phyloP scores from a whole-genome alignment of 1,139 yeast species.

The Yamadazyma siamensis region DNA sequence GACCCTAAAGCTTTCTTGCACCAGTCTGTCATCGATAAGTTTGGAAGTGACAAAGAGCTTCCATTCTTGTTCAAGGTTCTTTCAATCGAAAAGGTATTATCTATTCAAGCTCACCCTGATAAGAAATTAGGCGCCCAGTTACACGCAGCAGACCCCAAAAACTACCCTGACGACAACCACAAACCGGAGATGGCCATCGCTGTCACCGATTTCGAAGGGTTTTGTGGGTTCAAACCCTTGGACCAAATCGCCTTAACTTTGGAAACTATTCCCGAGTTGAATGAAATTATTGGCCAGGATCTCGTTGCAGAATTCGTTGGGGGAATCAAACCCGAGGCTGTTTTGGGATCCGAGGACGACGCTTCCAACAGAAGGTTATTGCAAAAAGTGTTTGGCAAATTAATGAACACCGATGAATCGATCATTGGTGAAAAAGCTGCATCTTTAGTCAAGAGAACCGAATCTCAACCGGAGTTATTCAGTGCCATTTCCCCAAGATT shows the following conservation, averaged over 20 bases:
- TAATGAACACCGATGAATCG: slow-evolving; percentile 73
- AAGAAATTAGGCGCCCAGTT: slow-evolving; percentile 74
- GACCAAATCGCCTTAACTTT: slow-evolving; percentile 68
- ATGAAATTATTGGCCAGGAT: slow-evolving; percentile 64
- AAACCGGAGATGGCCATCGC: slow-evolving; percentile 99
- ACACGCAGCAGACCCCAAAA: slow-evolving; percentile 80
- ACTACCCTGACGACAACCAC: slow-evolving; percentile 97
- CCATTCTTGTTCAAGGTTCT: slow-evolving; percentile 94
- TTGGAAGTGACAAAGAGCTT: slow-evolving; percentile 66
- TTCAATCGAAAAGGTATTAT: slow-evolving; percentile 86
- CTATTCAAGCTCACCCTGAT: slow-evolving; percentile 98
- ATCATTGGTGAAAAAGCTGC: slow-evolving; percentile 54
- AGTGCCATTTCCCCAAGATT: slow-evolving; percentile 45
- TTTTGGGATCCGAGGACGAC: slow-evolving; percentile 46
- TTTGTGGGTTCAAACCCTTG: slow-evolving; percentile 96
- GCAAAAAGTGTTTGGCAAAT: slow-evolving; percentile 70
- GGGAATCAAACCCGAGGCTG: slow-evolving; percentile 46
- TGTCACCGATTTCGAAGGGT: slow-evolving; percentile 91
- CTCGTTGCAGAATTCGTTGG: slow-evolving; percentile 49
- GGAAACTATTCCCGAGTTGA: slow-evolving; percentile 70
- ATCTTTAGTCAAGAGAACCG: slow-evolving; percentile 61
- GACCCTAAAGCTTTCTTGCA: slow-evolving; percentile 64
- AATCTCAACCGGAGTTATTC: slow-evolving; percentile 46
- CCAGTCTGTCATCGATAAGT: slow-evolving; percentile 55
- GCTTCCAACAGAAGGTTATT: slow-evolving; percentile 56